Conservation (phyloP, 257 asterid species). For the Salvia splendens region DNA sequence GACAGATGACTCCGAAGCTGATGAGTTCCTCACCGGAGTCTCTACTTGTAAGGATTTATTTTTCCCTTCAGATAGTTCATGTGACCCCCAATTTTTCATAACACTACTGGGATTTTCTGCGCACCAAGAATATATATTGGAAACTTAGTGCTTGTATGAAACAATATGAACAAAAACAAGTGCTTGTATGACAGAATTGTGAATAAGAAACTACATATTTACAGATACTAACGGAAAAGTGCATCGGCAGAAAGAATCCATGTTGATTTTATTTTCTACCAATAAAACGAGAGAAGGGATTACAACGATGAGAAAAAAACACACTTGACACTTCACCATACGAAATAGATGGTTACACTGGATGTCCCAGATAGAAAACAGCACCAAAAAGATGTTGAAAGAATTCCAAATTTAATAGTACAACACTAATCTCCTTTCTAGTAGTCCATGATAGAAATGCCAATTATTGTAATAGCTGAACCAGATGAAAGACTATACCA, state of each 20-base stretch:
- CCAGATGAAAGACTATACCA: conserved; percentile 23
- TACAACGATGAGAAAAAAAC: conserved; percentile 6
- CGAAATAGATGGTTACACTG: not conserved
- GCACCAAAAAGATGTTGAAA: conserved; percentile 15
- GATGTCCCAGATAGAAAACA: not conserved
- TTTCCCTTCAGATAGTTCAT: conserved; percentile 33
- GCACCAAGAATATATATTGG: conserved; percentile 19
- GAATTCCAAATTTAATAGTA: not conserved
- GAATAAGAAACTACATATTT: not conserved
- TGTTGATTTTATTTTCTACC: not conserved
- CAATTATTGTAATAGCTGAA: conserved; percentile 10
- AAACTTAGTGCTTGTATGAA: not conserved
- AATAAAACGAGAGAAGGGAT: conserved; percentile 10
- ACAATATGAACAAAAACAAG: conserved; percentile 22
- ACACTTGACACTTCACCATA: not conserved
- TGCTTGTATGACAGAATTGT: not conserved
- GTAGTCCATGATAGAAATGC: conserved; percentile 11
- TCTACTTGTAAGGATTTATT: conserved; percentile 28
- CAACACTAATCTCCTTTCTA: conserved; percentile 12
- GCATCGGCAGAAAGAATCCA: not conserved
- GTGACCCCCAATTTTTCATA: conserved; percentile 22
- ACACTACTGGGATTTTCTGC: conserved; percentile 32
- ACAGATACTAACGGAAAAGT: not conserved
- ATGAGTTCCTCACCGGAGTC: conserved; percentile 20
- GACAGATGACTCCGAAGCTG: conserved; percentile 18